Percentiles rank a stretch among this genome's conserved stretches.
These are phyloP conservation scores for Chlorella sp. DNA, from an alignment of 139 green algal species.

Conservation along the genomic window DNA sequence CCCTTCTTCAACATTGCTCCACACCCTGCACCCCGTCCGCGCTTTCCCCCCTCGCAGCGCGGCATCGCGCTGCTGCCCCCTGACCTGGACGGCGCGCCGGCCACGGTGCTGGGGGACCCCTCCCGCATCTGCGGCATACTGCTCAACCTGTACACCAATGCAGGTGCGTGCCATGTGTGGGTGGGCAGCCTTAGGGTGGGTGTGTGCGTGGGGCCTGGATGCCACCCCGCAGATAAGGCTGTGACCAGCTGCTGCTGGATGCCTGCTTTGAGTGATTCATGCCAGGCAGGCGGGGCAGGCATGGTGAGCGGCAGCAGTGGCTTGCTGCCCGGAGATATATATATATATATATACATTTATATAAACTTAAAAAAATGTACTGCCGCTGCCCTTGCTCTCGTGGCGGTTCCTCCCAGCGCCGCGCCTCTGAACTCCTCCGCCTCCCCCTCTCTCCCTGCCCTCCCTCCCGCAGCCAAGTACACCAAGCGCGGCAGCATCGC, in stretches of 20 bases:
- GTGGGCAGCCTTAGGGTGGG: background rate
- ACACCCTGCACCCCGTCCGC: background rate
- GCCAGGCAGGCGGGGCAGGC: too few species aligned
- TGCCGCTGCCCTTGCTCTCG: too few species aligned
- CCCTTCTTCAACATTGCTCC: background rate
- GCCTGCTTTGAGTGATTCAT: too few species aligned
- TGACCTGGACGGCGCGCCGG: constrained; percentile 31
- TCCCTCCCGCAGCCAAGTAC: constrained; percentile 74
- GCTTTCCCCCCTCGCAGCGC: background rate
- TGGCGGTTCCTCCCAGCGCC: background rate
- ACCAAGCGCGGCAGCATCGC: constrained; percentile 75
- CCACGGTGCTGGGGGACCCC: constrained; percentile 58
- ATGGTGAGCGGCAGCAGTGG: too few species aligned
- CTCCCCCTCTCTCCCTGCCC: background rate
- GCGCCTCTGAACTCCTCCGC: background rate
- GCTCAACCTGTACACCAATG: constrained; percentile 89
- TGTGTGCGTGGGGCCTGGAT: background rate
- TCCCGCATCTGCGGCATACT: constrained; percentile 82
- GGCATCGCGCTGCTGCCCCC: constrained; percentile 55
- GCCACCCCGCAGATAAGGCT: too few species aligned
- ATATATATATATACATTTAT: too few species aligned
- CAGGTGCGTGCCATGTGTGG: constrained; percentile 15
- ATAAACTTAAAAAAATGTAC: too few species aligned
- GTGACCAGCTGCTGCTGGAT: too few species aligned
- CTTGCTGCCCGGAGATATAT: background rate